Evolutionary conservation across 768 basidiomycete species (phyloP), one percentile per base, ranked within the genome.

Genomic region (Leccinum longicurvipes): DNA sequence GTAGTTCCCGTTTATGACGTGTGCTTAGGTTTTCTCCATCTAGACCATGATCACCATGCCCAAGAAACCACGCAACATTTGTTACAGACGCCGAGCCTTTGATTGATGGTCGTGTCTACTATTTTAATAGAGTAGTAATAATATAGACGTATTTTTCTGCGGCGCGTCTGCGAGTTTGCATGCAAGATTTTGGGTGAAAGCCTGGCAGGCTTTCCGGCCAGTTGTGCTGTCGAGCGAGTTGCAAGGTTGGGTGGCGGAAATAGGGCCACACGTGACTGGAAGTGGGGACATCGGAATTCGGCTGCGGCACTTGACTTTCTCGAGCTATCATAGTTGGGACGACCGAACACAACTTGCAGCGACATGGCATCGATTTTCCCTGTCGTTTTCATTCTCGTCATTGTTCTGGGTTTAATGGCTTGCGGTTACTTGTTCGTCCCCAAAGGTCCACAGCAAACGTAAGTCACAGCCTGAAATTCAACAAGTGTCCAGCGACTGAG

Each of bases 41-140:
- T 65, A 96, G 92, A 95, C 93, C 19, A 90, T 98, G 91, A 94
- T 98, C 64, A 89, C 91, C 47, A 85, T 92, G 76, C 94, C 95
- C 46, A 84, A 87, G 67, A 73, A 78, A 60, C 87, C 87, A 9
- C 79, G 84, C 61, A 74, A 74, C 49, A 79, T 91, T 56, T 74
- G 77, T 42, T 91, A 86, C 69, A 82, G 88, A 60, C 79, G 87
- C 64, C 81, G 89, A 63, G 76, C 78, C 19, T 78, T 80, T 54
- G 79, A 81, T 63, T 82, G 72, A 65, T 63, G 52, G 39, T 55
- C 17, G 17, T 28, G 12, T 55, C 36, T 42, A 8, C 25, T 58
- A 53, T 19, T 47, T 53, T 55, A 53, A 34, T 48, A 46, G 21
- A 11, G n/a, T 31, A 19, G 36, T 39, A 41, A 21, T 47, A 48